Conservation (phyloP, 805 yeast genomes). For the Grigorovia transvaalensis region DNA sequence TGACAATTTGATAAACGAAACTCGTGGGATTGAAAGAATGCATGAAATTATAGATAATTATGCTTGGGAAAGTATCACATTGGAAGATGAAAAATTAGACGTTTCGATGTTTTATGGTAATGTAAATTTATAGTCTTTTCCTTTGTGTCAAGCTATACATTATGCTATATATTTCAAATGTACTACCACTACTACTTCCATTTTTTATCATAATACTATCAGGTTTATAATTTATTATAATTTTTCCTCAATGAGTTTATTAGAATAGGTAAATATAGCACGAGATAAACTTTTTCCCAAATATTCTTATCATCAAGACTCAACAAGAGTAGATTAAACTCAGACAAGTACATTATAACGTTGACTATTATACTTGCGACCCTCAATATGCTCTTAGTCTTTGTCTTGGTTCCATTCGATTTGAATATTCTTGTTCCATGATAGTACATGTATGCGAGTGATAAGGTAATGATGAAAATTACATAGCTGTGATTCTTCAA, state of each 20-base stretch:
- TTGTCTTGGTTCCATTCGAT: neutral
- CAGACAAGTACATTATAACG: constrained; percentile 18
- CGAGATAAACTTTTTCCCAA: neutral
- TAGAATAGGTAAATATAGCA: neutral
- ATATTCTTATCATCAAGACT: constrained; percentile 5
- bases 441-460: constrained; percentile 19
- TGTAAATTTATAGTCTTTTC: neutral
- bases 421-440: constrained; percentile 25
- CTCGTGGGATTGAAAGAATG: constrained; percentile 34
- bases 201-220: too few species aligned
- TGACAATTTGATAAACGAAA: constrained; percentile 22
- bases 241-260: neutral
- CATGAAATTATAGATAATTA: constrained; percentile 39
- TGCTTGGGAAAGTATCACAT: constrained; percentile 32
- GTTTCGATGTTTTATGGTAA: neutral
- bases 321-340: constrained; percentile 21
- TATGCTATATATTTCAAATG: too few species aligned
- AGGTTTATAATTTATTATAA: neutral
- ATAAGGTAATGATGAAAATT: constrained; percentile 18
- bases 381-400: neutral
- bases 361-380: neutral
- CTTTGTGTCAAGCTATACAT: too few species aligned
- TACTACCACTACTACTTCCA: too few species aligned
- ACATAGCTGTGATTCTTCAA: constrained; percentile 25
- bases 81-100: neutral